A percentile compares a stretch with the other conserved stretches of the same genome.
Conservation (phyloP, 2,329 filamentous ascomycete genomes). For the Sporothrix brasiliensis region DNA sequence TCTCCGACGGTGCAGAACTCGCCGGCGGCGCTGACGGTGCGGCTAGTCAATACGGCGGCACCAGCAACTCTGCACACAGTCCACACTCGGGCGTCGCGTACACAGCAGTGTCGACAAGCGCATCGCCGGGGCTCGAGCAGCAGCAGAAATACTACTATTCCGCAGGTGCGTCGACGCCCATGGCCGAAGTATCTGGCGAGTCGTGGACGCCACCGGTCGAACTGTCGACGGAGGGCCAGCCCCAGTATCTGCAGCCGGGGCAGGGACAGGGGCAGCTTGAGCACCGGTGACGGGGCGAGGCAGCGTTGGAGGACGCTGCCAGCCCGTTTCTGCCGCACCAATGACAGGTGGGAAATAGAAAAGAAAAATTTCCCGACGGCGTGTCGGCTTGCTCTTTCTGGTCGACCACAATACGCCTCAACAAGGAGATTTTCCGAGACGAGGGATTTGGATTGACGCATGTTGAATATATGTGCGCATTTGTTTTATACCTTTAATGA, state of each 20-base stretch:
- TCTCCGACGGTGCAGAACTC: background rate
- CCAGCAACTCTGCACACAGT: background rate
- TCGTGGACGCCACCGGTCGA: slow-evolving; percentile 20
- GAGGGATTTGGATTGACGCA: background rate
- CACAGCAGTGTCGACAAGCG: slow-evolving; percentile 1
- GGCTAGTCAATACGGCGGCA: background rate
- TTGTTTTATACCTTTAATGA: slow-evolving; percentile 20
- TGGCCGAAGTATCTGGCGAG: slow-evolving; percentile 3
- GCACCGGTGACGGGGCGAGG: slow-evolving; percentile 22
- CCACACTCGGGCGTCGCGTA: background rate
- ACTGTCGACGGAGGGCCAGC: slow-evolving; percentile 11
- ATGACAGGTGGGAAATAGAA: background rate
- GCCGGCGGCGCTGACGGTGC: background rate
- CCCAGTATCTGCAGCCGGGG: background rate
- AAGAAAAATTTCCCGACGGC: too few relatives aligned
- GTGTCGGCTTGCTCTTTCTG: background rate
- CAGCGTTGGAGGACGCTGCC: slow-evolving; percentile 17
- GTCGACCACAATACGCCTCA: slow-evolving; percentile 4
- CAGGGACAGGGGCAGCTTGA: background rate
- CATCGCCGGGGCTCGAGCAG: background rate
- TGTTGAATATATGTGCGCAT: too few relatives aligned
- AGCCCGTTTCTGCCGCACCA: background rate
- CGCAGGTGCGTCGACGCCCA: background rate
- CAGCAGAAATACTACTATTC: slow-evolving; percentile 17
- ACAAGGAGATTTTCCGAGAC: background rate